Conservation (phyloP, 805 yeast species). For the Cyberlindnera veronae region DNA sequence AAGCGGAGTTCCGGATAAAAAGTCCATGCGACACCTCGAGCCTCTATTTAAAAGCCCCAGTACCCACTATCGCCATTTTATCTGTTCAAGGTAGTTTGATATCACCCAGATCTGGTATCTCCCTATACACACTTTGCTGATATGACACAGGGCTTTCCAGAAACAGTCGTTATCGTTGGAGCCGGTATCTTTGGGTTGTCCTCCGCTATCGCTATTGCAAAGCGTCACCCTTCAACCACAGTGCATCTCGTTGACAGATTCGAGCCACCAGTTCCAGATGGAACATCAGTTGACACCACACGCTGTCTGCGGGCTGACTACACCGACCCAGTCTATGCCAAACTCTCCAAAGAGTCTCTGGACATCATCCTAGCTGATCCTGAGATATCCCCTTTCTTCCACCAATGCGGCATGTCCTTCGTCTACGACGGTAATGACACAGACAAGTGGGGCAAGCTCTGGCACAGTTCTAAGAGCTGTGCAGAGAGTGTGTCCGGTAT, state of each 20-base stretch:
- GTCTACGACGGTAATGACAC: conserved; percentile 8
- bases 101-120: background rate
- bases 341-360: conserved; percentile 12
- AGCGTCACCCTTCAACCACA: conserved; percentile 10
- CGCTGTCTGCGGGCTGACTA: conserved; percentile 17
- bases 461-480: conserved; percentile 1
- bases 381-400: conserved; percentile 10
- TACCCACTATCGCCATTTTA: background rate
- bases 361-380: conserved; percentile 10
- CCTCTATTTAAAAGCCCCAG: too few relatives aligned
- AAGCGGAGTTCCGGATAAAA: too few relatives aligned
- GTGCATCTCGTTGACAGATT: conserved; percentile 15
- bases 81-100: background rate
- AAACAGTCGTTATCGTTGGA: conserved; percentile 39
- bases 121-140: background rate
- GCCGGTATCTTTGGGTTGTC: conserved; percentile 49
- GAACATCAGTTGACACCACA: conserved; percentile 18
- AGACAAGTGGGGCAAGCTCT: conserved; percentile 8
- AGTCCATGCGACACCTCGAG: too few relatives aligned
- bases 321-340: conserved; percentile 9
- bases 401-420: conserved; percentile 17
- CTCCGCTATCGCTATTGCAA: conserved; percentile 31
- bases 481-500: conserved; percentile 1
- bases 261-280: conserved; percentile 20
- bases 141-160: conserved; percentile 4